Conservation (phyloP, 495 filamentous ascomycete species). For the Aspergillus sclerotiicarbonarius region DNA sequence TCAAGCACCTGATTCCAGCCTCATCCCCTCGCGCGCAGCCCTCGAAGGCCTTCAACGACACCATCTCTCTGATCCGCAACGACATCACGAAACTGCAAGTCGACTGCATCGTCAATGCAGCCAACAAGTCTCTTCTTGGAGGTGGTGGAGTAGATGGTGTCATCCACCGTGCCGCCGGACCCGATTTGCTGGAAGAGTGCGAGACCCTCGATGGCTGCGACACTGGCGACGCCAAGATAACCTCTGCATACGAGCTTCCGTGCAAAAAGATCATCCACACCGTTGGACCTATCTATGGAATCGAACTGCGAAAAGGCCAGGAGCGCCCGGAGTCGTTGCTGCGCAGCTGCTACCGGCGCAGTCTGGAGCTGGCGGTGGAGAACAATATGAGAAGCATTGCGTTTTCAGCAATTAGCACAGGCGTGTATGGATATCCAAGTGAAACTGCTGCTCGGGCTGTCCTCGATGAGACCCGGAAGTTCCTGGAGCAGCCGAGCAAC, state of each 20-base stretch:
- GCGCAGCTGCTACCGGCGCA: slow-evolving; percentile 69
- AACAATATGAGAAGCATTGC: slow-evolving; percentile 68
- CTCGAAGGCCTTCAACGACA: slow-evolving; percentile 63
- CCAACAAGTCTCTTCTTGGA: slow-evolving; percentile 73
- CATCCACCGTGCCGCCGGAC: slow-evolving; percentile 83
- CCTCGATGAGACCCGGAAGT: slow-evolving; percentile 64
- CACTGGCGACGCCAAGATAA: slow-evolving; percentile 83
- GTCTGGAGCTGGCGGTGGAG: slow-evolving; percentile 68
- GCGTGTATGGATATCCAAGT: slow-evolving; percentile 86
- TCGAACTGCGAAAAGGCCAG: slow-evolving; percentile 24
- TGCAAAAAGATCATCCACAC: slow-evolving; percentile 81
- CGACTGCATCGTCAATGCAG: slow-evolving; percentile 90
- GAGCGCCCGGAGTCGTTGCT: slow-evolving; percentile 51
- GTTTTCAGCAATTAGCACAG: slow-evolving; percentile 82
- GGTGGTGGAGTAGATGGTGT: slow-evolving; percentile 88
- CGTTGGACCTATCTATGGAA: slow-evolving; percentile 79
- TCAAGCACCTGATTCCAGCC: slow-evolving; percentile 29
- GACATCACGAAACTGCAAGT: slow-evolving; percentile 83
- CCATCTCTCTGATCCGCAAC: slow-evolving; percentile 64
- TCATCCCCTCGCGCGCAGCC: slow-evolving; percentile 30
- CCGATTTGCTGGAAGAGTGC: slow-evolving; percentile 67
- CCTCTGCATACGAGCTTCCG: slow-evolving; percentile 70
- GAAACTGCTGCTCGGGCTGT: slow-evolving; percentile 66
- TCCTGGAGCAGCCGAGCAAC: slow-evolving; percentile 59
- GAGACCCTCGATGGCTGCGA: slow-evolving; percentile 62